These are phyloP conservation scores for Eucalyptus tenuipes DNA, from an alignment of 345 rosid genomes.

Conservation along the genomic window DNA sequence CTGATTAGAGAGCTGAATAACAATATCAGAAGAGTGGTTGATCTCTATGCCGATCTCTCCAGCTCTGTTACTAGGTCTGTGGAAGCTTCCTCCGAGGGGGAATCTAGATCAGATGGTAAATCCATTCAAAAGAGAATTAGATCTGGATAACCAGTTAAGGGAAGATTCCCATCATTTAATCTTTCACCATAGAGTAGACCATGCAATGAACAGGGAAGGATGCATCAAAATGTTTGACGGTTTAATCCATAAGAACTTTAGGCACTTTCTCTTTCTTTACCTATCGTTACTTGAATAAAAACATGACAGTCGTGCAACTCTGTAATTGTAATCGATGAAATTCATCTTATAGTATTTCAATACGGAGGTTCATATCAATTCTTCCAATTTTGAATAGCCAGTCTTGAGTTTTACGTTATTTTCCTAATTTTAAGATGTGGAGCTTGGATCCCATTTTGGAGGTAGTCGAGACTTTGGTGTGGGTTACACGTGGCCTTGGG, in stretches of 20 bases:
- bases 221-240: background rate
- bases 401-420: background rate
- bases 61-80: conserved; percentile 43
- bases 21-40: conserved; percentile 75
- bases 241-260: background rate
- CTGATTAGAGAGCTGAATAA: conserved; percentile 81
- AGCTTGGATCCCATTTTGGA: background rate
- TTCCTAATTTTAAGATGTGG: background rate
- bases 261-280: background rate
- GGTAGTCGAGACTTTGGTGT: background rate
- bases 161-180: background rate
- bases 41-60: conserved; percentile 81
- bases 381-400: background rate
- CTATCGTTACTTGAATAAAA: background rate
- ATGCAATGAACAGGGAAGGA: background rate
- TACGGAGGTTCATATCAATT: background rate
- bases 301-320: background rate
- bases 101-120: conserved; percentile 45
- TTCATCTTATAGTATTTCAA: background rate
- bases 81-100: conserved; percentile 80
- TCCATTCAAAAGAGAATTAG: conserved; percentile 82
- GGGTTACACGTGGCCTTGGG: background rate
- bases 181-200: background rate
- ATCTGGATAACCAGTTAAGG: conserved; percentile 26
- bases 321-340: background rate